Percentiles rank a stretch among this genome's conserved stretches.
phyloP scores from a whole-genome alignment of 306 rosid genomes.

The Vigna unguiculata region DNA sequence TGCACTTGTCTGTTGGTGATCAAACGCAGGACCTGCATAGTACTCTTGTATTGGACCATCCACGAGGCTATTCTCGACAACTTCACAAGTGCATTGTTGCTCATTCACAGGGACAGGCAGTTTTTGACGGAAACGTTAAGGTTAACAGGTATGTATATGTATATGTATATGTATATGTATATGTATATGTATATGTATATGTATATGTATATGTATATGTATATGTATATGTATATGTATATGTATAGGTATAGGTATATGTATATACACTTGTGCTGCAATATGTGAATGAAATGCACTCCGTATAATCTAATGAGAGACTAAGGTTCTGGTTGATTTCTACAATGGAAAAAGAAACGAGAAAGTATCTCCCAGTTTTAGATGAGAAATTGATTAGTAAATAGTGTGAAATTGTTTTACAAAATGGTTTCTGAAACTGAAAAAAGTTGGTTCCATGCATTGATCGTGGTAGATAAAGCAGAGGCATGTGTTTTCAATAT shows the following conservation, averaged over 20 bases:
- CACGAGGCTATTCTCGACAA: conserved; percentile 88
- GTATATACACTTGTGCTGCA: background rate
- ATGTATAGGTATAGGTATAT: no score
- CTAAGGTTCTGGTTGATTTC: no score
- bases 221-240: no score
- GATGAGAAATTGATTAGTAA: background rate
- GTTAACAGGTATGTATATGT: conserved; percentile 71
- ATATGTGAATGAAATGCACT: no score
- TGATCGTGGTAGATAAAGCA: background rate
- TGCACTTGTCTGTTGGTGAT: conserved; percentile 76
- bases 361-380: background rate
- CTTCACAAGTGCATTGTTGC: conserved; percentile 95
- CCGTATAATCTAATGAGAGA: no score
- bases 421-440: background rate
- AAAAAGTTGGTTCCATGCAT: background rate
- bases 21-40: conserved; percentile 98
- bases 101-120: conserved; percentile 87
- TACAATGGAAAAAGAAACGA: background rate
- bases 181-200: no score
- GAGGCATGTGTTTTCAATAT: conserved; percentile 10
- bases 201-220: no score
- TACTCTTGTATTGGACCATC: conserved; percentile 82
- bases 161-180: no score
- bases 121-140: conserved; percentile 87
- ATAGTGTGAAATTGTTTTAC: background rate